phyloP scores from a whole-genome alignment of 495 filamentous ascomycete genomes.

The Cladorrhinum samala region DNA sequence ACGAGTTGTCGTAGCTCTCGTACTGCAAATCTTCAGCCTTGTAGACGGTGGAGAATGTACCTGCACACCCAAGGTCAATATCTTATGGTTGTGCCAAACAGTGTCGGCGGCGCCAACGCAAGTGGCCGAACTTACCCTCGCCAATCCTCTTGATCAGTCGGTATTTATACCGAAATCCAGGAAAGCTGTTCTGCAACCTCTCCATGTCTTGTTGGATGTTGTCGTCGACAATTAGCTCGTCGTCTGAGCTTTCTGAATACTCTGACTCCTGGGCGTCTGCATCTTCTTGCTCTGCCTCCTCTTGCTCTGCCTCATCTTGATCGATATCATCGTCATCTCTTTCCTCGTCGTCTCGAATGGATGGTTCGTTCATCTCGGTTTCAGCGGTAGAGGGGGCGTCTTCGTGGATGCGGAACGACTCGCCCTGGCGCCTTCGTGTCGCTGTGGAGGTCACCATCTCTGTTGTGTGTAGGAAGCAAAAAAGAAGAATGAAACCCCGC shows the following conservation, averaged over 20 bases:
- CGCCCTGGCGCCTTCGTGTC: slow-evolving; percentile 16
- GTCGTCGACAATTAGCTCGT: slow-evolving; percentile 66
- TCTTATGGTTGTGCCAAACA: too few relatives aligned
- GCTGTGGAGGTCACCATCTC: slow-evolving; percentile 20
- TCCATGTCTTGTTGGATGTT: slow-evolving; percentile 78
- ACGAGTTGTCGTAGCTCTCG: slow-evolving; percentile 73
- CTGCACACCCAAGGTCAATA: slow-evolving; percentile 44
- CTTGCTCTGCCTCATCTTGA: slow-evolving; percentile 28
- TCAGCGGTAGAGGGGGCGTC: slow-evolving; percentile 32
- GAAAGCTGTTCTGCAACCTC: slow-evolving; percentile 72
- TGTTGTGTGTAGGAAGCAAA: not conserved
- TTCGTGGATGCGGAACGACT: slow-evolving; percentile 38
- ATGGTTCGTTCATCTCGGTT: slow-evolving; percentile 30
- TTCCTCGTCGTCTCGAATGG: slow-evolving; percentile 16
- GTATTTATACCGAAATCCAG: slow-evolving; percentile 74
- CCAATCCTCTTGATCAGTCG: slow-evolving; percentile 94
- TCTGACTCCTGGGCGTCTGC: slow-evolving; percentile 44
- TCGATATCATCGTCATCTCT: slow-evolving; percentile 7
- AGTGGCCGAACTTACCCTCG: too few relatives aligned
- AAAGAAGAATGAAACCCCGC: slow-evolving; percentile 1
- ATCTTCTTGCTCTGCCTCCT: slow-evolving; percentile 37
- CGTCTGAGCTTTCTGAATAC: slow-evolving; percentile 46
- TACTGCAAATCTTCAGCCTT: slow-evolving; percentile 96
- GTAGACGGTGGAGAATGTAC: slow-evolving; percentile 97
- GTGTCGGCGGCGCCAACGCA: too few relatives aligned